Percentiles rank a stretch among this genome's conserved stretches.
These are phyloP conservation scores for Phanerochaete carnosa DNA, from an alignment of 768 basidiomycete species.

Conservation along the genomic window DNA sequence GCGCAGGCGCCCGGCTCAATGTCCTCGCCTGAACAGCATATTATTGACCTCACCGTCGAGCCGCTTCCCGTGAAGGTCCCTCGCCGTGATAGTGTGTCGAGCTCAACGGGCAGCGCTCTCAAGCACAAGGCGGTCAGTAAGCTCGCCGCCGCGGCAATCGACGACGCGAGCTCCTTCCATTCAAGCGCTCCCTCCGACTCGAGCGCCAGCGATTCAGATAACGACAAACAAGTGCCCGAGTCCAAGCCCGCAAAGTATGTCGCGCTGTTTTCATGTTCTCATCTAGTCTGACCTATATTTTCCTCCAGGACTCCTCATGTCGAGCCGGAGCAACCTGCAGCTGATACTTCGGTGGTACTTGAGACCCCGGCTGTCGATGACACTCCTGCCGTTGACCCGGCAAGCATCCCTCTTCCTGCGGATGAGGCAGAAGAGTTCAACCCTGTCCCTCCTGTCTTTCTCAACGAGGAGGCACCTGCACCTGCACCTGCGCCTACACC, in stretches of 20 bases:
- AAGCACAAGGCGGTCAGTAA: neutral
- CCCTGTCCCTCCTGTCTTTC: neutral
- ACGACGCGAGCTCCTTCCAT: slow-evolving; percentile 6
- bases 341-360: neutral
- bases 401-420: neutral
- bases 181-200: slow-evolving; percentile 6
- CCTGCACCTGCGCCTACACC: too few species aligned
- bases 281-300: neutral
- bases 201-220: neutral
- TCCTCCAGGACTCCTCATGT: neutral
- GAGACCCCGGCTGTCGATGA: neutral
- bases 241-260: neutral
- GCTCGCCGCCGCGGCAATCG: neutral
- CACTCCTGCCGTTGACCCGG: neutral
- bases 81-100: neutral
- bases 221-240: neutral
- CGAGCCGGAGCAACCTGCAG: neutral
- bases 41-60: slow-evolving; percentile 2
- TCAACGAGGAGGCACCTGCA: neutral
- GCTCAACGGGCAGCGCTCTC: neutral
- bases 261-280: neutral
- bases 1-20: slow-evolving; percentile 1
- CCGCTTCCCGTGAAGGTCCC: neutral
- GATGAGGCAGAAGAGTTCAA: neutral
- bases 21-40: neutral